A percentile compares a stretch with the other conserved stretches of the same genome.
phyloP scores from a whole-genome alignment of 371 early-diverging fungal genomes.

The Circinella umbellata region DNA sequence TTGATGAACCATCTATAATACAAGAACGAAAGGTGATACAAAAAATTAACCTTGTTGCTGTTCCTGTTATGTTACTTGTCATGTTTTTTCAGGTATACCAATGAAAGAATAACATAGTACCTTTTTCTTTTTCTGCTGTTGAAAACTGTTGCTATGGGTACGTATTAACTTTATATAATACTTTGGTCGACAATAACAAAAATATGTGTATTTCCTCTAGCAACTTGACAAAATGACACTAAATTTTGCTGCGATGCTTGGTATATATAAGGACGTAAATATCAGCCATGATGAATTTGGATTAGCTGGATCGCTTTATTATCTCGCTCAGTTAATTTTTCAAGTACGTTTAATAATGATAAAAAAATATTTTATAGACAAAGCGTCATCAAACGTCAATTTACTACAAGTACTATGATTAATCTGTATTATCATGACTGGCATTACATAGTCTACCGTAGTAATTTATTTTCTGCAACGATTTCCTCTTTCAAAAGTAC shows the following conservation, averaged over 20 bases:
- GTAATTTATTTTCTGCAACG: neutral
- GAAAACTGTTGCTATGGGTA: no score
- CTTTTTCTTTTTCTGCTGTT: no score
- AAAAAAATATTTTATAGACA: no score
- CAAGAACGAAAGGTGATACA: neutral
- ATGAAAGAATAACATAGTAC: no score
- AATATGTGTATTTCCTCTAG: neutral
- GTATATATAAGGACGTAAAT: neutral
- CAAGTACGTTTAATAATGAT: neutral
- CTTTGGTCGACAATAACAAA: no score
- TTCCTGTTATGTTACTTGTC: neutral
- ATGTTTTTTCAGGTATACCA: conserved; percentile 1
- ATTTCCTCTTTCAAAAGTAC: neutral
- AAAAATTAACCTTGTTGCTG: neutral
- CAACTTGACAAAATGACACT: conserved; percentile 8
- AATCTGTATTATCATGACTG: no score
- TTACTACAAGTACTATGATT: no score
- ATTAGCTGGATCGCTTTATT: neutral
- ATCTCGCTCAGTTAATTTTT: neutral
- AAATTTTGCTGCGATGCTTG: conserved; percentile 7
- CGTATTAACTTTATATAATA: no score
- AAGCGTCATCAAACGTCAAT: no score
- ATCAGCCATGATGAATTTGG: conserved; percentile 10
- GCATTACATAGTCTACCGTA: neutral
- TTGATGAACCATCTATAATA: no score